These are phyloP conservation scores for Penicillium bialowiezense DNA, from an alignment of 495 filamentous ascomycete species.

Conservation along the genomic window DNA sequence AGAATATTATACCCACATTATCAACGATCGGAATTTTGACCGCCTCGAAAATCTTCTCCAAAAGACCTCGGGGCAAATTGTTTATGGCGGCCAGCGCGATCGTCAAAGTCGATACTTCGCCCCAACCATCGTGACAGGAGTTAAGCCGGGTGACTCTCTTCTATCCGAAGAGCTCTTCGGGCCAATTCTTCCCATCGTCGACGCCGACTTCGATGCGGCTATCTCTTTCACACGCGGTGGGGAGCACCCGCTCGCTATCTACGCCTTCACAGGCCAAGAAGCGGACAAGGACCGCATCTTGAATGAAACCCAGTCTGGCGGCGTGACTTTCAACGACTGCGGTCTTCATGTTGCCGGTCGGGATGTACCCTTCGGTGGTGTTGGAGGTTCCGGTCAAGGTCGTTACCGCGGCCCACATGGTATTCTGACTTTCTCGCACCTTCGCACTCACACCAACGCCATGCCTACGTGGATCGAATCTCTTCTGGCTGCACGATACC, in stretches of 20 bases:
- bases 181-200: slow-evolving; percentile 71
- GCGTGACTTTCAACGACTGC: slow-evolving; percentile 72
- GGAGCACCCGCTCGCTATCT: slow-evolving; percentile 64
- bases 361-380: slow-evolving; percentile 76
- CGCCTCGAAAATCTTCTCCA: slow-evolving; percentile 77
- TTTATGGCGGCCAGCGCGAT: slow-evolving; percentile 70
- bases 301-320: slow-evolving; percentile 62
- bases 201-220: slow-evolving; percentile 68
- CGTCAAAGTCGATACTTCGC: slow-evolving; percentile 67
- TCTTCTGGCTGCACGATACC: slow-evolving; percentile 65
- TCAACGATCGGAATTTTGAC: slow-evolving; percentile 73
- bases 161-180: slow-evolving; percentile 80
- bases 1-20: slow-evolving; percentile 65
- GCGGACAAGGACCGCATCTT: slow-evolving; percentile 62
- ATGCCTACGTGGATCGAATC: slow-evolving; percentile 53
- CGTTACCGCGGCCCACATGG: slow-evolving; percentile 70
- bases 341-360: slow-evolving; percentile 63
- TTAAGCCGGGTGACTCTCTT: slow-evolving; percentile 63
- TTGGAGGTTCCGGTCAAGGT: slow-evolving; percentile 74
- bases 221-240: slow-evolving; percentile 64
- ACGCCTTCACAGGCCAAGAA: slow-evolving; percentile 67
- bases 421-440: slow-evolving; percentile 76
- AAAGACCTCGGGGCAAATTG: slow-evolving; percentile 65
- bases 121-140: slow-evolving; percentile 72
- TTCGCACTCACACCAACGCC: slow-evolving; percentile 45